These are phyloP conservation scores for Didymella segeticola DNA, from an alignment of 2,329 filamentous ascomycete genomes.

Conservation along the genomic window DNA sequence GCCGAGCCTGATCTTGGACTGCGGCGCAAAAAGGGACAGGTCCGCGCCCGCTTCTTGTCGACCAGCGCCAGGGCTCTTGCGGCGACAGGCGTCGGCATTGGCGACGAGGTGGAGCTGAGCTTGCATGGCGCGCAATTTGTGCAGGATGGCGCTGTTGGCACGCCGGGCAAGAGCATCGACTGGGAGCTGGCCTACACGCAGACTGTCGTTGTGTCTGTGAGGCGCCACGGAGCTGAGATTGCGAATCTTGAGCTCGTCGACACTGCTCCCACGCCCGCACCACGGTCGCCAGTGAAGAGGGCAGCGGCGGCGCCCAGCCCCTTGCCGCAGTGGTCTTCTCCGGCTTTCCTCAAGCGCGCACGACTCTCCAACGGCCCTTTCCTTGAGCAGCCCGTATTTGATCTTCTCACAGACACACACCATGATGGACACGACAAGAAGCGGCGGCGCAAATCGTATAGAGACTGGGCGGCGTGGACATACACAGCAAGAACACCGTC, in stretches of 20 bases:
- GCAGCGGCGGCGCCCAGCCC: constrained; percentile 15
- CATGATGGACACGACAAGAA: constrained; percentile 70
- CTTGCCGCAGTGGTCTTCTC: constrained; percentile 68
- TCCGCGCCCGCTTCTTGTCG: constrained; percentile 77
- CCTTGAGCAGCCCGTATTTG: constrained; percentile 65
- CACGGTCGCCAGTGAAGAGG: constrained; percentile 28
- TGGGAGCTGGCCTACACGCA: constrained; percentile 62
- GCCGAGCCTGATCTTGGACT: constrained; percentile 85
- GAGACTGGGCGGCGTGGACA: constrained; percentile 74
- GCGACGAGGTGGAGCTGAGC: constrained; percentile 74
- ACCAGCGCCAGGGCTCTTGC: constrained; percentile 73
- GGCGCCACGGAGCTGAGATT: constrained; percentile 55
- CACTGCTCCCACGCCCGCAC: constrained; percentile 37
- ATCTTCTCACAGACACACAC: constrained; percentile 69
- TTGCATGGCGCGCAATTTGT: constrained; percentile 73
- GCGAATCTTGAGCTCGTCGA: constrained; percentile 62
- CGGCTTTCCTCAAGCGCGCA: constrained; percentile 75
- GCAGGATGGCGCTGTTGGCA: constrained; percentile 60
- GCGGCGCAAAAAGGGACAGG: constrained; percentile 77
- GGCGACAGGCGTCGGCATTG: constrained; percentile 73
- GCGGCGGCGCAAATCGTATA: constrained; percentile 72
- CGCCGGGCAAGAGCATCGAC: constrained; percentile 63
- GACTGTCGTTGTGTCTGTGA: constrained; percentile 48
- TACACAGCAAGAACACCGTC: constrained; percentile 75
- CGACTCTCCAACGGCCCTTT: constrained; percentile 73